Base-by-base conservation (phyloP, 1,284 basidiomycete species). In the Fomitopsis schrenkii region DNA sequence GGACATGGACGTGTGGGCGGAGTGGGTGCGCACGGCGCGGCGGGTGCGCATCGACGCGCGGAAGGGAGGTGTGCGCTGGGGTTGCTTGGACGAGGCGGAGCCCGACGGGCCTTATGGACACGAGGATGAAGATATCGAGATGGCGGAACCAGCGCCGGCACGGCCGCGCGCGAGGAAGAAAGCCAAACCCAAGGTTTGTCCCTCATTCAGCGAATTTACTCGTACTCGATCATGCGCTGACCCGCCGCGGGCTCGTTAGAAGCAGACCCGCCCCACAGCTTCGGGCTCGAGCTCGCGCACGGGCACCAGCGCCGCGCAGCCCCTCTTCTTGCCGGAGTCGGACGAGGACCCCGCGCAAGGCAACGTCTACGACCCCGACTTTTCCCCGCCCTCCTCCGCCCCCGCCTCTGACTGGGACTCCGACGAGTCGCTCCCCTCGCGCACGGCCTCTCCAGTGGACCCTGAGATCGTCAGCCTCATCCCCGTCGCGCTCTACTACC, bases 301-400 rank as follows among this genome's bases (percentile, higher is more conserved):
- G 5, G 12, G 26, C 17, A 30, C 28, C 10, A 15, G 28, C 52
- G 1, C 57, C n/a, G 59, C 52, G 22, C 35, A 15, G 14, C 28
- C 35, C 6, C 52, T 54, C 52, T 38, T 53, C 9, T 22, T 40
- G 3, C 52, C 52, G 1, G 52, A 54, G n/a, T 17, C 35, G 8
- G 54, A 48, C 35, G 45, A 56, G 19, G 35, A 30, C 36, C 41
- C 28, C 28, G 19, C 7, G 7, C 45, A 57, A 59, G 28, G 50
- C 57, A 76, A 73, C 14, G 40, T 44, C 7, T 83, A 83, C 62
- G 81, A 80, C 63, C 55, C 62, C 22, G 84, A 86, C 67, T 85
- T 85, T 68, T 80, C 80, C 14, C 77, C 79, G 19, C 65, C 68
- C 3, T 83, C 83, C 1, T 77, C 80, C 22, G 69, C 80, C 19